Base-by-base conservation (phyloP, 2,329 filamentous ascomycete species). In the Achaetomium macrosporum region DNA sequence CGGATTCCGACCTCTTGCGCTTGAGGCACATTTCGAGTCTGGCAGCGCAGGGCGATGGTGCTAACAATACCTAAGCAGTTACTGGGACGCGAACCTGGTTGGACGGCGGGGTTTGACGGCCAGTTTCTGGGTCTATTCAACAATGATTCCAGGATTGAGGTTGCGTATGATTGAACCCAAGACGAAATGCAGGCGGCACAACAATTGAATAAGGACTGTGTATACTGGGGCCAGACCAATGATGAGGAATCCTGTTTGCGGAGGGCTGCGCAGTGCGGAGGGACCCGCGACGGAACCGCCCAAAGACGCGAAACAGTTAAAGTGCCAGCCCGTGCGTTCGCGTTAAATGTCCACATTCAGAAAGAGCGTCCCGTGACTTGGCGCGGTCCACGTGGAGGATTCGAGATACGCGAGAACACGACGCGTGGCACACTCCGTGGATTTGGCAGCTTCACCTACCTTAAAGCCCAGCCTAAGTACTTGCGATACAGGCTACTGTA, bases 1-100 rank as follows among this genome's bases (percentile, higher is more conserved):
- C 79, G 19, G 78, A 79, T 51, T 77, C 73, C 60, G 81, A 84
- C 41, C 81, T 76, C 72, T 85, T 85, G 68, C 82, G 81, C 66
- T 85, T 85, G 63, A 82, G 69, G 25, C 75, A 65, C 77, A 81
- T 82, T 17, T 47, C 55, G 40, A 41, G 9, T 36, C 30, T 7
- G n/a, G 12, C 33, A 15, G 13, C 33, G 16, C 16, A 16, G 31
- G 15, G 44, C 16, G 16, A 10, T 29, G 19, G n/a, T 25, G 10
- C 9, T 10, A 43, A 12, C 8, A 16, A 40, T 15, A 35, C 30
- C 42, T 17, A 13, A 17, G 5, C 17, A 39, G 20, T 29, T 19
- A 36, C 7, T 25, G 25, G 25, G 25, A 25, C 25, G 25, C 4
- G 25, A 4, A 25, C 25, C 25, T 4, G 4, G 25, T 4, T 25